Base-by-base conservation (phyloP, 2,329 filamentous ascomycete genomes). In the Claviceps sorghi region DNA sequence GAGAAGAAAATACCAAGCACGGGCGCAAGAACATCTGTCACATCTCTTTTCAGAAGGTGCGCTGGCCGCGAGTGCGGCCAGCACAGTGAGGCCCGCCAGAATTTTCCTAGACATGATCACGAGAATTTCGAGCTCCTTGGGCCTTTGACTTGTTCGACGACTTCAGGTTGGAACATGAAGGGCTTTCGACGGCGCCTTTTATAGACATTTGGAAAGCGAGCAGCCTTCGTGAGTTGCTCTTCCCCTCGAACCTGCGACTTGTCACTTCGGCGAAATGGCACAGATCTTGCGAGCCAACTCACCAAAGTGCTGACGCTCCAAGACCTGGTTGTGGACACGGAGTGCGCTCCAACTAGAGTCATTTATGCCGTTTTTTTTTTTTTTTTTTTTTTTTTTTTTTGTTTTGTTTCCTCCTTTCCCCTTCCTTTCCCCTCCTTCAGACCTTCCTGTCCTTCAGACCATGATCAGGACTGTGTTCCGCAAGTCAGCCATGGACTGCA, bases 41-140 rank as follows among this genome's bases (percentile, higher is more conserved):
- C 72, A 69, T 52, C 51, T 43, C 48, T 47, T 70, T 61, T 71
- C 67, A 21, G 70, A 56, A 21, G 72, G 72, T 22, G 64, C 67
- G 49, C 69, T 71, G 15, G 73, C 59, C 56, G 64, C 66, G 40
- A 64, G 56, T 48, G 56, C 52, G 30, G 55, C 53, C 21, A 63
- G 41, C 22, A 44, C 29, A 38, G 40, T 36, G n/a, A 52, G 17
- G n/a, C 38, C 29, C 32, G n/a, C 26, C 9, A 49, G 2, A 29
- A 32, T 45, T 36, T 22, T 40, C 44, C 17, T 29, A 13, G 17
- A 5, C 43, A 19, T 40, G 30, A n/a, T 17, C 22, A 44, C 13
- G 29, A 29, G 15, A 32, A 38, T 21, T n/a, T 26, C n/a, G 41
- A 46, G 32, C 11, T 26, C 11, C 7, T 38, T n/a, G 29, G 17